Conservation (phyloP, 352 stramenopile species). For the Phytophthora palmivora region DNA sequence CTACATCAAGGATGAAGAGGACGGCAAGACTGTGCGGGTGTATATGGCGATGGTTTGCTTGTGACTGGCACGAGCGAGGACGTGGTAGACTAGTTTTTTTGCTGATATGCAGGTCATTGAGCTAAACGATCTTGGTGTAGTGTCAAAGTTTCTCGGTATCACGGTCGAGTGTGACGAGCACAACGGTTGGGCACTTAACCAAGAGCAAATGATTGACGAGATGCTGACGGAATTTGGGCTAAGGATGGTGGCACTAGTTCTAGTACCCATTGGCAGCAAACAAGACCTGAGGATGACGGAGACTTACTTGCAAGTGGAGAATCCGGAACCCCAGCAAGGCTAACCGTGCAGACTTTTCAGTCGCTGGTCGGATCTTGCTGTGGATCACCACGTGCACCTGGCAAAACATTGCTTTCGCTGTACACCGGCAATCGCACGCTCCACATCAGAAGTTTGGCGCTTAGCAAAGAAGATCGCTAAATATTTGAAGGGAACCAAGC, state of each 20-base stretch:
- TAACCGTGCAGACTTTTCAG: constrained; percentile 37
- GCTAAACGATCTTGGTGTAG: constrained; percentile 8
- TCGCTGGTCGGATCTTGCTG: constrained; percentile 36
- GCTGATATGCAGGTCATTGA: constrained; percentile 24
- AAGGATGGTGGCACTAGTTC: neutral
- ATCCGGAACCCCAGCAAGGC: neutral
- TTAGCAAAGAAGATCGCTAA: constrained; percentile 21
- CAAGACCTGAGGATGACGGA: no score
- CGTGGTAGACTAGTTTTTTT: constrained; percentile 15
- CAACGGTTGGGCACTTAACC: neutral
- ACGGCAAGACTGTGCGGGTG: neutral
- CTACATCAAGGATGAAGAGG: constrained; percentile 14
- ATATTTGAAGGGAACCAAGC: constrained; percentile 28
- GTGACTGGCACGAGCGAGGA: constrained; percentile 11
- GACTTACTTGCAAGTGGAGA: constrained; percentile 3
- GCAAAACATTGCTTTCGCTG: constrained; percentile 36
- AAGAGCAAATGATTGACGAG: constrained; percentile 8
- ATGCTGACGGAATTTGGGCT: constrained; percentile 15
- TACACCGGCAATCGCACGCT: constrained; percentile 27
- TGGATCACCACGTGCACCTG: constrained; percentile 41
- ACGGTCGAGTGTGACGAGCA: constrained; percentile 4
- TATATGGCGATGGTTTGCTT: constrained; percentile 38
- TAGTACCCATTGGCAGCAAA: no score
- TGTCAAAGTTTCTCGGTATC: constrained; percentile 19
- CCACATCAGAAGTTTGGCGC: constrained; percentile 17